phyloP scores from a whole-genome alignment of 2,329 filamentous ascomycete genomes.

The Trichoderma atroviride region DNA sequence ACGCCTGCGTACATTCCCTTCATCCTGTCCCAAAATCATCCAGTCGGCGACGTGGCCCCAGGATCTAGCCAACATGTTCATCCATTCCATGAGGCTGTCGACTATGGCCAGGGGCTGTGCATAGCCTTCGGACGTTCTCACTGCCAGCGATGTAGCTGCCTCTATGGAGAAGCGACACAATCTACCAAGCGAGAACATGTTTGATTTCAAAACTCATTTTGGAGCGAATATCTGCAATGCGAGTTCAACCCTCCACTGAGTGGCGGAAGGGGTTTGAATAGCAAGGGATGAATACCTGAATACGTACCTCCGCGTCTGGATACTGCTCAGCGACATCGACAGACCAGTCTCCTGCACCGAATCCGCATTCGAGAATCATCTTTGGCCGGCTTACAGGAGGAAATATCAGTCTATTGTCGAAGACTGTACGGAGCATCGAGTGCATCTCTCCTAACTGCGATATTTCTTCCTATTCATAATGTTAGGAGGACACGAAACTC shows the following conservation, averaged over 20 bases:
- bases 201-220: background rate
- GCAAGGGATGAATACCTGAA: slow-evolving; percentile 26
- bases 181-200: background rate
- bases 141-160: background rate
- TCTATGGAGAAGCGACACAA: background rate
- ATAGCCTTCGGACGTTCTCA: background rate
- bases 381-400: slow-evolving; percentile 62
- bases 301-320: slow-evolving; percentile 64
- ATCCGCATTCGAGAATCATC: slow-evolving; percentile 72
- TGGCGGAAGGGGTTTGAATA: background rate
- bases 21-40: background rate
- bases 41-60: background rate
- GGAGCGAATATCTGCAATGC: background rate
- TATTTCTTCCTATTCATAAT: slow-evolving; percentile 62
- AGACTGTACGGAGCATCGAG: slow-evolving; percentile 62
- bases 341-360: slow-evolving; percentile 72
- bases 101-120: background rate
- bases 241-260: background rate
- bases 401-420: slow-evolving; percentile 69
- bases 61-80: background rate
- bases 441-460: slow-evolving; percentile 67
- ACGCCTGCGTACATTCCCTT: background rate
- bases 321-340: slow-evolving; percentile 66
- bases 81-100: background rate
- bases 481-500: background rate